Percentiles rank a stretch among this genome's conserved stretches.
These are phyloP conservation scores for Fusarium nelsonii DNA, from an alignment of 2,329 filamentous ascomycete species.

Conservation along the genomic window DNA sequence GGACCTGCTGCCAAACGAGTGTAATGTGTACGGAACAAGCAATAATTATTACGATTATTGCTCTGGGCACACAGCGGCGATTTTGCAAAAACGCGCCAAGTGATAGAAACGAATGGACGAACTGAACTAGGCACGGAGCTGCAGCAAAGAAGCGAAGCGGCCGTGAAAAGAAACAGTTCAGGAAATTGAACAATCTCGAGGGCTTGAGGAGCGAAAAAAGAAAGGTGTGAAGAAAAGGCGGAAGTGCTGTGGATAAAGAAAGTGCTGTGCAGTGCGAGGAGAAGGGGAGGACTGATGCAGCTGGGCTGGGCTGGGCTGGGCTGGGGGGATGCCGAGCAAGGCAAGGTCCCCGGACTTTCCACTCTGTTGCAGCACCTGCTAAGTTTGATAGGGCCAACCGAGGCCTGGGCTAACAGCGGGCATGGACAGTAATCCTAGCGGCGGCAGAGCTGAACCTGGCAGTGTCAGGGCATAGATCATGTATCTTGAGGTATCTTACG, in stretches of 20 bases:
- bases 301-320: background rate
- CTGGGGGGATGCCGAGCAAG: conserved; percentile 18
- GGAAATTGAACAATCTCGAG: conserved; percentile 21
- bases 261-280: conserved; percentile 31
- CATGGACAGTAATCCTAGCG: conserved; percentile 14
- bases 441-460: conserved; percentile 28
- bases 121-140: conserved; percentile 41
- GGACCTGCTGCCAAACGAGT: conserved; percentile 47
- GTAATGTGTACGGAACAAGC: conserved; percentile 26
- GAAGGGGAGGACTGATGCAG: conserved; percentile 26
- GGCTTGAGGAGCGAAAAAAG: conserved; percentile 26
- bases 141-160: conserved; percentile 38
- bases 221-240: conserved; percentile 24
- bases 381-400: conserved; percentile 42
- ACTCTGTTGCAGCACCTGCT: conserved; percentile 23
- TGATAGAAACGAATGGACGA: conserved; percentile 49
- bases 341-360: conserved; percentile 33
- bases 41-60: conserved; percentile 25
- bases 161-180: conserved; percentile 43
- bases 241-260: conserved; percentile 31
- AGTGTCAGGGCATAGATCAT: conserved; percentile 15
- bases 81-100: conserved; percentile 45
- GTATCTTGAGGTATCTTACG: conserved; percentile 28
- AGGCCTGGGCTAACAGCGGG: conserved; percentile 13
- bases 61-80: conserved; percentile 29